Evolutionary conservation across 2,329 filamentous ascomycete genomes (phyloP), one percentile per base, ranked within the genome.

Genomic region (Colletotrichum australisinense): DNA sequence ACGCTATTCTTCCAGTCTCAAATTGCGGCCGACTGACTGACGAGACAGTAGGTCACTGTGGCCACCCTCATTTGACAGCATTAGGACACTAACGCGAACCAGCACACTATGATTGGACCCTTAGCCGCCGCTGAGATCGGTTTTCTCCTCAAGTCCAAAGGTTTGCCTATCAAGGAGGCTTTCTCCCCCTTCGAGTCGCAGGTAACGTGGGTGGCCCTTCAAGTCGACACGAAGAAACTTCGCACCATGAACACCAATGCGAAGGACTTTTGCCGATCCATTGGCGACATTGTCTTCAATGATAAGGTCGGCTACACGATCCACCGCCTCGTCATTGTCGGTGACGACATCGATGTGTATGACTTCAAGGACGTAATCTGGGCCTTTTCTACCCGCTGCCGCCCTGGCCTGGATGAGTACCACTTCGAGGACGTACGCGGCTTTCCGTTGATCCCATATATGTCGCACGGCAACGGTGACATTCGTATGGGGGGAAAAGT

Each of bases 191-290:
- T 86, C 62, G 84, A 87, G 71, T 81, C 84, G 0, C 84, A 87
- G 69, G 86, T 85, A 0, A 88, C 83, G 0, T 89, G 87, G 87
- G 81, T 82, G 0, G 86, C 80, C 0, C 75, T 93, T 76, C 86
- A 90, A 71, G 86, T 91, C 26, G 90, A 93, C 77, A 88, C 86
- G 1, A 81, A 84, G 6, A 88, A 88, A 77, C 84, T 92, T 9
- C 87, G 87, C 35, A 84, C 86, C 9, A 86, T 90, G 85, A 87
- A 90, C 57, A 87, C 86, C 19, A 88, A 78, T 0, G 67, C 83
- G 0, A 73, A 79, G 22, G 81, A 83, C 0, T 83, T 89, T 57
- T 80, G 80, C 62, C 79, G 80, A 56, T 77, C 76, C 26, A 76
- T 88, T 12, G 87, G 86, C 0, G 81, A 87, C 53, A 22, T 87